Base-by-base conservation (phyloP, 371 early-diverging fungal species). In the Spiromyces aspiralis region DNA sequence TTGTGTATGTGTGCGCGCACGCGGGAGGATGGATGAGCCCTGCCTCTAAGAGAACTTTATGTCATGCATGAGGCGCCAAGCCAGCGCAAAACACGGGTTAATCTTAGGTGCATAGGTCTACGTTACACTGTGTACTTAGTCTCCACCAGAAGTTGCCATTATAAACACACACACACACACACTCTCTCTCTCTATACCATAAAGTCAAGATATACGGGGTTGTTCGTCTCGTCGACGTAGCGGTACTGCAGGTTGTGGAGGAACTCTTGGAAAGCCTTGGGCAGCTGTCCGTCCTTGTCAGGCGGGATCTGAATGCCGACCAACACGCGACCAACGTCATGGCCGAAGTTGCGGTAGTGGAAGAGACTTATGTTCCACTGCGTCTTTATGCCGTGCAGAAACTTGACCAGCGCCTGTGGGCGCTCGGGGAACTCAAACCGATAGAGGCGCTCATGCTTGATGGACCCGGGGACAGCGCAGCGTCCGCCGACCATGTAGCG, bases 331-430 rank as follows among this genome's bases (percentile, higher is more conserved):
- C 86, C 93, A 67, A 88, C 82, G 65, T 96, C 95, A 54, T 87
- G 90, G 25, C 97, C 97, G 62, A 86, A 83, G 65, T 96, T 91
- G 43, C 95, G 79, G 70, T 96, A 93, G 64, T 94, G 92, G 75
- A 93, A 91, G n/a, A 93, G 69, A 0, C 90, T 80, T n/a, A 91
- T 83, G 63, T 94, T 94, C 84, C 85, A 92, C 26, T 63, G 69
- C 23, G 78, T 73, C 27, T 74, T 60, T 43, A 96, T 55, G 13
- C 78, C 79, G n/a, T 61, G 56, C 53, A 96, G 73, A 65, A 96
- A 95, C 56, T 78, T 79, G 23, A 76, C 67, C 24, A 94, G 70
- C 1, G 94, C 94, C 45, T 91, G 94, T 4, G 93, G 95, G 44
- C 94, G 78, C 67, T 95, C 95, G 10, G 94, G 94, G 72, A 95